Conservation (phyloP, 75 land plant species). For the Cupressus sempervirens region DNA sequence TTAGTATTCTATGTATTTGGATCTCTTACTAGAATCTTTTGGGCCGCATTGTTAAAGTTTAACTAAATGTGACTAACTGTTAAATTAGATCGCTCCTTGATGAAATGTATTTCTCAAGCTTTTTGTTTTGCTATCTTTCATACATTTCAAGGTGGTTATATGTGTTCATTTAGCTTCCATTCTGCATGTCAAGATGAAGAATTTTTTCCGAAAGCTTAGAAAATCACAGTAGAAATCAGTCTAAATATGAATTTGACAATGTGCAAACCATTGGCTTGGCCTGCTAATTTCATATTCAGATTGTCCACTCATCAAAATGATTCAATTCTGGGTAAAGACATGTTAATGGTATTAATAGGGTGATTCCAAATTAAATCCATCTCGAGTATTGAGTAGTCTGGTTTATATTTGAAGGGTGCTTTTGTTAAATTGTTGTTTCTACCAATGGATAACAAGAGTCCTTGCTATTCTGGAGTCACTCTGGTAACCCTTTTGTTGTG, state of each 20-base stretch:
- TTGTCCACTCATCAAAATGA: not conserved
- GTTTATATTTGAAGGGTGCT: not conserved
- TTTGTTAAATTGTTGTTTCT: not conserved
- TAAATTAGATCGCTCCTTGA: not conserved
- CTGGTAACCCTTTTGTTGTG: not conserved
- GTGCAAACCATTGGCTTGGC: not conserved
- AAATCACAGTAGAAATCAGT: not conserved
- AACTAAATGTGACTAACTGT: not conserved
- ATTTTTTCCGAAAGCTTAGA: not conserved
- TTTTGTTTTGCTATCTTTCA: not conserved
- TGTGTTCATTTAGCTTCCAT: not conserved
- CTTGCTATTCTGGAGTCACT: not conserved
- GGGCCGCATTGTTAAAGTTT: not conserved
- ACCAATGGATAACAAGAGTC: not conserved
- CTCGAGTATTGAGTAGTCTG: not conserved
- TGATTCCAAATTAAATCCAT: not conserved
- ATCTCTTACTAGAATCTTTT: not conserved
- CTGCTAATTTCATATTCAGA: not conserved
- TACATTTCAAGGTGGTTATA: not conserved
- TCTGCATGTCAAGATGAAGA: not conserved
- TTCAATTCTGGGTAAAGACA: not conserved
- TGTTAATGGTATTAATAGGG: not conserved
- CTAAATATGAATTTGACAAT: not conserved
- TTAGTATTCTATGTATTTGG: not conserved
- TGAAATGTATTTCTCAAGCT: not conserved